These are phyloP conservation scores for Quercus parvula DNA, from an alignment of 306 rosid genomes.

Conservation along the genomic window DNA sequence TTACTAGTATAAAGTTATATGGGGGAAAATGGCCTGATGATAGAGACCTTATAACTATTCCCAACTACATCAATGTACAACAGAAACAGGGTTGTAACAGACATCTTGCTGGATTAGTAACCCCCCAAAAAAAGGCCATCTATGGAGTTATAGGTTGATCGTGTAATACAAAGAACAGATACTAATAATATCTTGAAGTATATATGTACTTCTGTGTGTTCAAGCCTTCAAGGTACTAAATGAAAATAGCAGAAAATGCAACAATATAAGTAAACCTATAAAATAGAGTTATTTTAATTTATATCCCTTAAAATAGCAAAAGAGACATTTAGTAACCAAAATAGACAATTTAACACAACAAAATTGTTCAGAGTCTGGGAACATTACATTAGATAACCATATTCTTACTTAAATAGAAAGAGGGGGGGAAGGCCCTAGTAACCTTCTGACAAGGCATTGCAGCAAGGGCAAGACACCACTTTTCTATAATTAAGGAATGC, in stretches of 20 bases:
- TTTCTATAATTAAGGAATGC: not conserved
- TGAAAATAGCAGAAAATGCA: not conserved
- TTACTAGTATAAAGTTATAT: constrained; percentile 54
- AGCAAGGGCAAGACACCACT: not conserved
- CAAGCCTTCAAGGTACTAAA: not conserved
- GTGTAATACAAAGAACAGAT: not conserved
- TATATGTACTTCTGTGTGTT: not conserved
- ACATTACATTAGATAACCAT: not conserved
- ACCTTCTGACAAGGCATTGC: not conserved
- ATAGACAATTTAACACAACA: too few species aligned
- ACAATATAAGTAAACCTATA: not conserved
- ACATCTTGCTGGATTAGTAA: not conserved
- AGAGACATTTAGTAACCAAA: not conserved
- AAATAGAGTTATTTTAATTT: not conserved
- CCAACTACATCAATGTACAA: constrained; percentile 51
- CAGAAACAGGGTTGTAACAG: not conserved
- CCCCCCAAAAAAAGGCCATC: not conserved
- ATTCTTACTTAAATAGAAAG: not conserved
- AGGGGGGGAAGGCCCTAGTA: not conserved
- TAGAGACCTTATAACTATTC: constrained; percentile 62
- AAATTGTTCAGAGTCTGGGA: not conserved
- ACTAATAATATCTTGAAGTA: not conserved
- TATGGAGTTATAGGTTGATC: not conserved
- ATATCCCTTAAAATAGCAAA: not conserved
- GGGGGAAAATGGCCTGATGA: constrained; percentile 59